These are phyloP conservation scores for Candida fluviatilis DNA, from an alignment of 805 yeast species.

Conservation along the genomic window DNA sequence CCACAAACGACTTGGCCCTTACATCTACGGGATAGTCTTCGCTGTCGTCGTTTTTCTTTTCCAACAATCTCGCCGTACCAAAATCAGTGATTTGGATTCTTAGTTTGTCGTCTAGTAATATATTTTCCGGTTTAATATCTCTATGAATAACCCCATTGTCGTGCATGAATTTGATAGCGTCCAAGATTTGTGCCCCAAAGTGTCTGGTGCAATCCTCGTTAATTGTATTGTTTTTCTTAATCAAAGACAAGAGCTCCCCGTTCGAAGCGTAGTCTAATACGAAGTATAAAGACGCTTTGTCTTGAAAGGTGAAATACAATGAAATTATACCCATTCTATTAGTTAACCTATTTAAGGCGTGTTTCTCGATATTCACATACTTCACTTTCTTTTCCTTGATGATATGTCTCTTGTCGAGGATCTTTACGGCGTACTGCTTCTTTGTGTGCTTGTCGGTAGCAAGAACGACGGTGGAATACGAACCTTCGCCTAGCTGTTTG, in stretches of 20 bases:
- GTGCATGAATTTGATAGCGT: slow-evolving; percentile 70
- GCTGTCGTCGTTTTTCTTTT: slow-evolving; percentile 41
- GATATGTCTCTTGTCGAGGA: slow-evolving; percentile 71
- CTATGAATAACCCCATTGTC: slow-evolving; percentile 73
- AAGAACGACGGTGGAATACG: slow-evolving; percentile 42
- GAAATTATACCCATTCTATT: slow-evolving; percentile 60
- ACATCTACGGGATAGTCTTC: slow-evolving; percentile 61
- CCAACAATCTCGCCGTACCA: slow-evolving; percentile 76
- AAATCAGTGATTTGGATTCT: slow-evolving; percentile 74
- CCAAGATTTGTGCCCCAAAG: slow-evolving; percentile 70
- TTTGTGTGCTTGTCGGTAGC: slow-evolving; percentile 49
- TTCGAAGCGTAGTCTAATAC: slow-evolving; percentile 76
- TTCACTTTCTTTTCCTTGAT: slow-evolving; percentile 80
- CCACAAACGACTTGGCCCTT: slow-evolving; percentile 77
- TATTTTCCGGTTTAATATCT: slow-evolving; percentile 82
- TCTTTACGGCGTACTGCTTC: slow-evolving; percentile 68
- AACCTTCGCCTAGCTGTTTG: slow-evolving; percentile 40
- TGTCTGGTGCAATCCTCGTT: slow-evolving; percentile 66
- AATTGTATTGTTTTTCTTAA: slow-evolving; percentile 66
- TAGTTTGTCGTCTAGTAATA: slow-evolving; percentile 56
- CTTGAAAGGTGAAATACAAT: slow-evolving; percentile 76
- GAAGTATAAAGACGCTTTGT: slow-evolving; percentile 66
- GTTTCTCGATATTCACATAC: slow-evolving; percentile 79
- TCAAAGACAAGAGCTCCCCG: slow-evolving; percentile 68
- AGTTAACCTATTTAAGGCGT: slow-evolving; percentile 68